phyloP scores from a whole-genome alignment of 1,284 basidiomycete genomes.

The Marasmius oreades region DNA sequence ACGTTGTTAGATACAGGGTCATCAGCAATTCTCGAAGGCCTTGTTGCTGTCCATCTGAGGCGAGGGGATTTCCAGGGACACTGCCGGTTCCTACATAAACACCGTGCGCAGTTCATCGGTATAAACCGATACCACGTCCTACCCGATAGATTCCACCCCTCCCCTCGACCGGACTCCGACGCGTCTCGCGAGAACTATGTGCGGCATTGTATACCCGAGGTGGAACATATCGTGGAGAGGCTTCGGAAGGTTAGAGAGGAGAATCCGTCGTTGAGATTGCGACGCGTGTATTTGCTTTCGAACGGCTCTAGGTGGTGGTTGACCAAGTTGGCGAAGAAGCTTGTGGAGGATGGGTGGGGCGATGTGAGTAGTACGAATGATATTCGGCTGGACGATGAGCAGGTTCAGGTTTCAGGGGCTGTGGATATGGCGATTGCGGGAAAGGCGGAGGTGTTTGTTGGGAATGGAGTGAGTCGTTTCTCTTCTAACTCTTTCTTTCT shows the following conservation, averaged over 20 bases:
- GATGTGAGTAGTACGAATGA: constrained; percentile 44
- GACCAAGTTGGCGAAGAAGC: constrained; percentile 37
- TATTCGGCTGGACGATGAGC: constrained; percentile 39
- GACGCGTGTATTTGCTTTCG: constrained; percentile 54
- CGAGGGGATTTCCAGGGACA: constrained; percentile 65
- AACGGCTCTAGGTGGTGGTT: constrained; percentile 52
- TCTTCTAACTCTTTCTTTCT: too few relatives aligned
- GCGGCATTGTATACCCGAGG: constrained; percentile 53
- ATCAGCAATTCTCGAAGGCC: constrained; percentile 34
- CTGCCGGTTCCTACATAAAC: constrained; percentile 52
- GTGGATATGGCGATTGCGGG: constrained; percentile 61
- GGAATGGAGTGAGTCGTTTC: constrained; percentile 62
- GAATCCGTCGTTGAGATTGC: constrained; percentile 39
- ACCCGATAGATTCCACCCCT: constrained; percentile 46
- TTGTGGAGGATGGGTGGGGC: constrained; percentile 44
- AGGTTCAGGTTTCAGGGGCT: constrained; percentile 49
- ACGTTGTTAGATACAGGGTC: constrained; percentile 19
- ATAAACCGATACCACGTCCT: constrained; percentile 52
- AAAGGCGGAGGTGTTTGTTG: constrained; percentile 54
- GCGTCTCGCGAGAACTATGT: constrained; percentile 34
- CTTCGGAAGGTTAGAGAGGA: constrained; percentile 31
- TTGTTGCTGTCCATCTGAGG: constrained; percentile 64
- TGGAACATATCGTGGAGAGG: constrained; percentile 46
- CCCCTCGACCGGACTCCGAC: constrained; percentile 5
- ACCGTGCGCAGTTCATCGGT: constrained; percentile 50